These are phyloP conservation scores for Serendipita vermifera DNA, from an alignment of 768 basidiomycete species.

Conservation along the genomic window DNA sequence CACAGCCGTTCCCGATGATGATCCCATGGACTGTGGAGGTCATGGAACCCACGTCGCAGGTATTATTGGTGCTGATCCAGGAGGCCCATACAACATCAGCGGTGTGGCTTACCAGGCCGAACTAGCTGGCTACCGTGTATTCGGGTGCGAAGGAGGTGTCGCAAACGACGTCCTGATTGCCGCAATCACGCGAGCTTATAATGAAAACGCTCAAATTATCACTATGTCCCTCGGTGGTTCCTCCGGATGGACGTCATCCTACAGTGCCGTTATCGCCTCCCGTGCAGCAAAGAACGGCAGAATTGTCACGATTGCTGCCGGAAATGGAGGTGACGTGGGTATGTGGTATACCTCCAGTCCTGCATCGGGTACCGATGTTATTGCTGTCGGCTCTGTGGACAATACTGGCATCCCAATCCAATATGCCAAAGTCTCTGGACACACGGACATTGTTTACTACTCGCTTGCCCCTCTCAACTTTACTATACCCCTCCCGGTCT, in stretches of 20 bases:
- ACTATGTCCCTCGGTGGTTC: conserved; percentile 25
- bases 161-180: conserved; percentile 16
- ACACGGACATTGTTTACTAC: conserved; percentile 7
- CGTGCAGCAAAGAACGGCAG: conserved; percentile 22
- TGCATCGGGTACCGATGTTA: conserved; percentile 22
- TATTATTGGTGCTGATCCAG: conserved; percentile 21
- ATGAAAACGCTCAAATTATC: conserved; percentile 21
- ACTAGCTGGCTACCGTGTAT: conserved; percentile 23
- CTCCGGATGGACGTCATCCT: conserved; percentile 24
- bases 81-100: conserved; percentile 25
- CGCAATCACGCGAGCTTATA: conserved; percentile 12
- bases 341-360: conserved; percentile 24
- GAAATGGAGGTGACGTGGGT: conserved; percentile 25
- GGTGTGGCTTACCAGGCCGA: conserved; percentile 28
- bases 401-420: not conserved
- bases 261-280: conserved; percentile 22
- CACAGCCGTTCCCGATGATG: conserved; percentile 3
- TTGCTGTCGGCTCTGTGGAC: conserved; percentile 22
- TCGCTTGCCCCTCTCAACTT: conserved; percentile 17
- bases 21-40: conserved; percentile 13
- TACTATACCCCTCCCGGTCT: conserved; percentile 22
- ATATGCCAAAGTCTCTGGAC: conserved; percentile 2
- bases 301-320: conserved; percentile 24
- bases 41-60: conserved; percentile 15
- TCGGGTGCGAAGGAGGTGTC: conserved; percentile 23